Evolutionary conservation across 192 early-diverging fungal species (phyloP).

Genomic region (Coemansia asiatica): DNA sequence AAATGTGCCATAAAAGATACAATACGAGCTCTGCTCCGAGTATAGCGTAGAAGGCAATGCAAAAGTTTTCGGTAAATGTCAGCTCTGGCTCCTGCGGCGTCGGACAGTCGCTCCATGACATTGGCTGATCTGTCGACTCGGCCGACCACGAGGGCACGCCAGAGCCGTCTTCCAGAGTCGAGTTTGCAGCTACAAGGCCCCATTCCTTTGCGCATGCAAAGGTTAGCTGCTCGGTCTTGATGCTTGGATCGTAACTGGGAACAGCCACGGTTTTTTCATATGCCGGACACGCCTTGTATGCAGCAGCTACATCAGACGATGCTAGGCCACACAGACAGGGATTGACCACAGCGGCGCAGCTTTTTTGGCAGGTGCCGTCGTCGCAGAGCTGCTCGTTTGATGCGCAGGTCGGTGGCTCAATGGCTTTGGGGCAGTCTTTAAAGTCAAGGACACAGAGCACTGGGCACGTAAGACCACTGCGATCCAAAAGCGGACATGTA

Average conservation of each 20-base stretch:
- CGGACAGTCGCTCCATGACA: conserved; percentile 57
- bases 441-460: conserved; percentile 56
- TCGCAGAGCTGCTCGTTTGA: conserved; percentile 53
- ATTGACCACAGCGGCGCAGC: conserved; percentile 52
- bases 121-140: conserved; percentile 12
- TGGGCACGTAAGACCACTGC: conserved; percentile 55
- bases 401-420: conserved; percentile 42
- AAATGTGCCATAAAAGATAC: conserved; percentile 56
- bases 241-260: conserved; percentile 52
- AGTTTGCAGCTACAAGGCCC: conserved; percentile 22
- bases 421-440: conserved; percentile 49
- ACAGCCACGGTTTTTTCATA: conserved; percentile 51
- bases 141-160: conserved; percentile 19
- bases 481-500: conserved; percentile 55
- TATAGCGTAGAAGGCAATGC: conserved; percentile 58
- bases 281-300: conserved; percentile 56
- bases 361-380: conserved; percentile 57
- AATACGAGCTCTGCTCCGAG: conserved; percentile 50
- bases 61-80: conserved; percentile 58
- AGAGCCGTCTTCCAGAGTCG: conserved; percentile 14
- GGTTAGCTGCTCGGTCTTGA: conserved; percentile 46
- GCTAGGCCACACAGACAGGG: conserved; percentile 56
- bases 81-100: conserved; percentile 46
- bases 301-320: conserved; percentile 15
- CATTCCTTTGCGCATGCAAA: conserved; percentile 27